phyloP scores from a whole-genome alignment of 2,329 filamentous ascomycete genomes.

The Eutypella sp. region DNA sequence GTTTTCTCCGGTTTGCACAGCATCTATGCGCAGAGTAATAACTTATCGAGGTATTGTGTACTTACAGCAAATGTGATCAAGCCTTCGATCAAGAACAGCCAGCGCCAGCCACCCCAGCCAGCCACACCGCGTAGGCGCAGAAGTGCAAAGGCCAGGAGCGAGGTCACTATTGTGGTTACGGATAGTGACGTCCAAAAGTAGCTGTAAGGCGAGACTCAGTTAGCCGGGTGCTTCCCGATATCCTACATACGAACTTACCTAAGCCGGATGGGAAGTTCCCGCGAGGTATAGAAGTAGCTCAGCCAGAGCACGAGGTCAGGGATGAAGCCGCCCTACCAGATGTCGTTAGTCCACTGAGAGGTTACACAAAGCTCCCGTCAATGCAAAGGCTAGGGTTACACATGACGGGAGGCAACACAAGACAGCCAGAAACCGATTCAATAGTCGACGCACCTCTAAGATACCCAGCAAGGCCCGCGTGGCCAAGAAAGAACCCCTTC shows the following conservation, averaged over 20 bases:
- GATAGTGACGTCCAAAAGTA: conserved; percentile 34
- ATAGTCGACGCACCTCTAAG: conserved; percentile 16
- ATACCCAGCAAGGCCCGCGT: conserved; percentile 22
- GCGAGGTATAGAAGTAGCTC: conserved; percentile 29
- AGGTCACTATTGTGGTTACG: conserved; percentile 27
- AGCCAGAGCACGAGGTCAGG: conserved; percentile 29
- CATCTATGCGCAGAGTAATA: too few species aligned
- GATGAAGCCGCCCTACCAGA: conserved; percentile 32
- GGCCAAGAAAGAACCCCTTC: conserved; percentile 13
- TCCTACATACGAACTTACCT: conserved; percentile 17
- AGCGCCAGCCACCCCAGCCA: conserved; percentile 36
- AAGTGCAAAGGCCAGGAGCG: conserved; percentile 31
- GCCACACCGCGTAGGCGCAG: conserved; percentile 32
- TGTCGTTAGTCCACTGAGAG: too few species aligned
- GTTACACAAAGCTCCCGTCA: too few species aligned
- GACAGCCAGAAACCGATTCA: neutral
- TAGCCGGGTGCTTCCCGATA: neutral
- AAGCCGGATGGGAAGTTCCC: conserved; percentile 33
- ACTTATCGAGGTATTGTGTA: neutral
- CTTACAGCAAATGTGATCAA: conserved; percentile 40
- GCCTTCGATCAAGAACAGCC: conserved; percentile 54
- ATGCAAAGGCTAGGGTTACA: too few species aligned
- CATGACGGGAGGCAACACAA: neutral
- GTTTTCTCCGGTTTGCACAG: too few species aligned
- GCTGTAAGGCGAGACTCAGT: conserved; percentile 8